Evolutionary conservation across 768 basidiomycete genomes (phyloP).

Genomic region (Boletellus ananas): DNA sequence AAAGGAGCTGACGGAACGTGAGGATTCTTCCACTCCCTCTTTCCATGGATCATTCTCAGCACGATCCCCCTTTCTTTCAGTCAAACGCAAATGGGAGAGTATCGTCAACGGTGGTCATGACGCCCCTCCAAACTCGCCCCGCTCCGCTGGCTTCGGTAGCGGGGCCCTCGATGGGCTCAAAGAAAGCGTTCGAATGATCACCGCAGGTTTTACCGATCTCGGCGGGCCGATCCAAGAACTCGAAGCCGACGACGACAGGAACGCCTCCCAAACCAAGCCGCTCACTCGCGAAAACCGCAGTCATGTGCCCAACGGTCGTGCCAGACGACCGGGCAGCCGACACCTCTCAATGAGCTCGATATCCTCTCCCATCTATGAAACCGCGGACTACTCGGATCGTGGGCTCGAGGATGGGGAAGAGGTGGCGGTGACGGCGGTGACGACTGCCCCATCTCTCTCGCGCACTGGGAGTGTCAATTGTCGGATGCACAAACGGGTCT

Average conservation of each 20-base stretch:
- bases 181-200: slow-evolving; percentile 60
- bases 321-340: slow-evolving; percentile 24
- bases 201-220: slow-evolving; percentile 40
- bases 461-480: slow-evolving; percentile 16
- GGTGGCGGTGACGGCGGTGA: background rate
- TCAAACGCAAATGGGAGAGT: slow-evolving; percentile 83
- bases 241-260: background rate
- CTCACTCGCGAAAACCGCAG: slow-evolving; percentile 10
- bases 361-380: slow-evolving; percentile 39
- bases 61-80: slow-evolving; percentile 28
- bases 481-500: slow-evolving; percentile 11
- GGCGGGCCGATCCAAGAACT: slow-evolving; percentile 17
- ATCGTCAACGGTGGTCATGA: slow-evolving; percentile 59
- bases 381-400: background rate
- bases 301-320: slow-evolving; percentile 19
- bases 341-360: slow-evolving; percentile 45
- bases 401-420: background rate
- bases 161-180: slow-evolving; percentile 53
- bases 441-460: slow-evolving; percentile 3
- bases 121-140: background rate
- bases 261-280: background rate
- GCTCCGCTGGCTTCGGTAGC: slow-evolving; percentile 10
- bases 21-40: background rate
- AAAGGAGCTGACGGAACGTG: slow-evolving; percentile 63
- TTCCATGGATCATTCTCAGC: background rate